A percentile compares a stretch with the other conserved stretches of the same genome.
These are phyloP conservation scores for Fusarium tricinctum DNA, from an alignment of 2,329 filamentous ascomycete genomes.

Conservation along the genomic window DNA sequence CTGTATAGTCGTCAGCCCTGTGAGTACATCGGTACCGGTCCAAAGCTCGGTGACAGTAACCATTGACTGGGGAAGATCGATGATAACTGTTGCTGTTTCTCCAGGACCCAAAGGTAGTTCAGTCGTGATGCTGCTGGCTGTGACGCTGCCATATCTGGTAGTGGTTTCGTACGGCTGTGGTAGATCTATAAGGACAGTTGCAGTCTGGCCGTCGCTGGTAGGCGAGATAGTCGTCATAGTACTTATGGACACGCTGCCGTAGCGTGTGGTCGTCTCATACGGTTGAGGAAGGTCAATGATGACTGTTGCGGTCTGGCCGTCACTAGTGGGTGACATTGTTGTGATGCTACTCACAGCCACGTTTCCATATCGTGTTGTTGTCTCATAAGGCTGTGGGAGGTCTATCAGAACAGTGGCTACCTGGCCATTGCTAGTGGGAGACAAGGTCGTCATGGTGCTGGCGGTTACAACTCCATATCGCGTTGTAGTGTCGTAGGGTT, in stretches of 20 bases:
- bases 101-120: neutral
- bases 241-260: neutral
- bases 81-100: conserved; percentile 1
- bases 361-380: neutral
- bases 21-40: neutral
- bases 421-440: neutral
- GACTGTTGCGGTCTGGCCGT: neutral
- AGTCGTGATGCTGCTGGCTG: neutral
- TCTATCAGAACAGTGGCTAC: neutral
- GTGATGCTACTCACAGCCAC: neutral
- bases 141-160: neutral
- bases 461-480: neutral
- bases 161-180: neutral
- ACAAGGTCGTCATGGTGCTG: neutral
- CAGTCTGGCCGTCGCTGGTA: too few relatives aligned
- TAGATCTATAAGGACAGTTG: neutral
- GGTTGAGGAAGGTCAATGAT: neutral
- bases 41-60: conserved; percentile 12
- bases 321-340: neutral
- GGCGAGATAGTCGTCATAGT: too few relatives aligned
- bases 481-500: neutral
- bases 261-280: neutral
- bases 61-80: conserved; percentile 7
- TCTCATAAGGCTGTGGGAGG: neutral
- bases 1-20: neutral